Evolutionary conservation across 129 eudicot species (phyloP), one percentile per base, ranked within the genome.

Genomic region (Flaveria sonorensis): DNA sequence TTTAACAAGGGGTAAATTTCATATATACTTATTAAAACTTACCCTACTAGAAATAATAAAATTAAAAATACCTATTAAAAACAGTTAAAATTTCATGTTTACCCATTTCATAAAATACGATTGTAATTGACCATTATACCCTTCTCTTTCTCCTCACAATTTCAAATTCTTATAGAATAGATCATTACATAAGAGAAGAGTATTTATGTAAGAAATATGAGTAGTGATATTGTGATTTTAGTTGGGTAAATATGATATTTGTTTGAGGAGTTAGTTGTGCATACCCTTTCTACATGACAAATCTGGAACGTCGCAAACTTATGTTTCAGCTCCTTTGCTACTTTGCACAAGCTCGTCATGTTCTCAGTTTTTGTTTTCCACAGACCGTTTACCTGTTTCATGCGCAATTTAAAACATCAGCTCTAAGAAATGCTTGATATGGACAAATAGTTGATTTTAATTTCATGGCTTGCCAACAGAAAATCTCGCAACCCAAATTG

Each of bases 311-410:
- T 83, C 15, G 80, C 0, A 61, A 95, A 92, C 78, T 84, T 83
- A 28, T 85, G 96, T 79, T 85, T 88, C 68, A 95, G 85, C 82
- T 89, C 94, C 85, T 86, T 87, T 0, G 87, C 97, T 75, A 86
- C 92, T 82, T 86, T 89, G 86, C 94, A 95, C 76, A 95, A 80
- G 43, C 84, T 88, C 6, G 88, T 81, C 97, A 95, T 95, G 90
- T 92, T 89, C 60, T 82, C 88, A 45, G 71, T 85, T 82, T 95
- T 95, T 43, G 89, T 83, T 81, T 81, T 91, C 99, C 99, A 95
- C 46, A 86, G 45, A 60, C 99, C 97, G 77, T 88, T 88, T 78
- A 89, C 87, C 99, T 95, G 86, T 67, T 59, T 36, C 79, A 75
- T 48, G 32, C 68, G 14, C 28, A 43, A 13, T 62, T 62, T 28